Conservation (phyloP, 768 basidiomycete genomes). For the Lactifluus volemus region DNA sequence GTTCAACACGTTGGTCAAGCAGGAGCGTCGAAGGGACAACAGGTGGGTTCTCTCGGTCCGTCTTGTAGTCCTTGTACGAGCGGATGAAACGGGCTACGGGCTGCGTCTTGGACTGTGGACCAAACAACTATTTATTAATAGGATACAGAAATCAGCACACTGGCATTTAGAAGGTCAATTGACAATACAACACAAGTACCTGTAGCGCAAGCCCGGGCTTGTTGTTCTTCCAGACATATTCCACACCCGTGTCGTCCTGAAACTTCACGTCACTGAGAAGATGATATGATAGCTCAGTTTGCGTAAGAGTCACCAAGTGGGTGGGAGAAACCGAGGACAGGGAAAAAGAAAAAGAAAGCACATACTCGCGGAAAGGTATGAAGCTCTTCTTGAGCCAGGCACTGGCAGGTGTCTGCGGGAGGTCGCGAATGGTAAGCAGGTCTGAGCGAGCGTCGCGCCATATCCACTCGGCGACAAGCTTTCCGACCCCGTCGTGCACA, state of each 20-base stretch:
- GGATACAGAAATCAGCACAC: not conserved
- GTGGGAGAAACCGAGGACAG: not conserved
- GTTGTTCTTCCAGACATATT: slow-evolving; percentile 17
- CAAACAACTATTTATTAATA: slow-evolving; percentile 3
- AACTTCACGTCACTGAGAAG: slow-evolving; percentile 13
- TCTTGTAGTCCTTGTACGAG: slow-evolving; percentile 4
- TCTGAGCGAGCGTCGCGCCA: slow-evolving; percentile 19
- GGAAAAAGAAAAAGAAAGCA: not conserved
- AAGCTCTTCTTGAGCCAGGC: slow-evolving; percentile 19
- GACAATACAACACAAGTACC: not conserved
- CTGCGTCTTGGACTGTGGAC: slow-evolving; percentile 13
- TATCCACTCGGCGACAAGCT: slow-evolving; percentile 17
- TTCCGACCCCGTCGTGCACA: slow-evolving; percentile 9
- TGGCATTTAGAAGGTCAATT: no score
- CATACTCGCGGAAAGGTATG: slow-evolving; percentile 16
- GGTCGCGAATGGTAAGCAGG: slow-evolving; percentile 15
- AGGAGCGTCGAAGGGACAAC: slow-evolving; percentile 15
- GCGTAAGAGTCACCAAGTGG: not conserved
- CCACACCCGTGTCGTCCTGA: slow-evolving; percentile 8
- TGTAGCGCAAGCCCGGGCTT: slow-evolving; percentile 11
- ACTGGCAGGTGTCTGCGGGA: slow-evolving; percentile 4
- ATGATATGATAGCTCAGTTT: not conserved
- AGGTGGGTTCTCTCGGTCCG: slow-evolving; percentile 6
- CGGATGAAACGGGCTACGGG: slow-evolving; percentile 19
- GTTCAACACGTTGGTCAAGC: slow-evolving; percentile 12